These are phyloP conservation scores for Copromyces sp. DNA, from an alignment of 495 filamentous ascomycete species.

Conservation along the genomic window DNA sequence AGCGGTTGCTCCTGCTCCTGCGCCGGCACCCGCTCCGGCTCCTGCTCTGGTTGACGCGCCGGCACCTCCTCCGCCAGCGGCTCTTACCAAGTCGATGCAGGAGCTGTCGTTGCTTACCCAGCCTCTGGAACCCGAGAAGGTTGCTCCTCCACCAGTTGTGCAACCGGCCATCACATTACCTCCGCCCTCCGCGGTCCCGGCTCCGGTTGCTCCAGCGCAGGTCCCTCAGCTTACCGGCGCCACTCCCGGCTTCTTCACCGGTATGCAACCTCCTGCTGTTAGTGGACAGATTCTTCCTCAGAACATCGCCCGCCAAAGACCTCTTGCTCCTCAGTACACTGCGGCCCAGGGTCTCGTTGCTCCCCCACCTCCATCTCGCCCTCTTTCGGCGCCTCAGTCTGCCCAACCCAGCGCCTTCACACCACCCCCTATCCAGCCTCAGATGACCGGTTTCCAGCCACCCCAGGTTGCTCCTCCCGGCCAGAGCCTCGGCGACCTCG, in stretches of 20 bases:
- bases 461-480: constrained; percentile 56
- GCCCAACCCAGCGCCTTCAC: constrained; percentile 65
- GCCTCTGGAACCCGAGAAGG: constrained; percentile 65
- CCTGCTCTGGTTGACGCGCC: constrained; percentile 28
- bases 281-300: constrained; percentile 34
- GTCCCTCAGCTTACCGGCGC: constrained; percentile 42
- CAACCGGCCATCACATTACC: constrained; percentile 19
- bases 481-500: constrained; percentile 64
- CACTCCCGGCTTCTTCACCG: constrained; percentile 40
- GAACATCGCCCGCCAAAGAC: constrained; percentile 52
- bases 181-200: constrained; percentile 31
- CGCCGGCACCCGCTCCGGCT: constrained; percentile 18
- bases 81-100: constrained; percentile 61
- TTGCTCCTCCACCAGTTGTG: constrained; percentile 38
- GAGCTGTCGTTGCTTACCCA: constrained; percentile 68
- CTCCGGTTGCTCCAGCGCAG: constrained; percentile 35
- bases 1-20: constrained; percentile 30
- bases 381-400: constrained; percentile 82
- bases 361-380: constrained; percentile 74
- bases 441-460: constrained; percentile 63
- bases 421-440: constrained; percentile 67
- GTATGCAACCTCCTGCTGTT: constrained; percentile 24
- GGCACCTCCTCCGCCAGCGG: constrained; percentile 16
- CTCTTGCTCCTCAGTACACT: constrained; percentile 55
- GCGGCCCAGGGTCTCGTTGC: constrained; percentile 51